Percentiles rank a stretch among this genome's conserved stretches.
Conservation (phyloP, 2,329 filamentous ascomycete species). For the Neonectria faginata region DNA sequence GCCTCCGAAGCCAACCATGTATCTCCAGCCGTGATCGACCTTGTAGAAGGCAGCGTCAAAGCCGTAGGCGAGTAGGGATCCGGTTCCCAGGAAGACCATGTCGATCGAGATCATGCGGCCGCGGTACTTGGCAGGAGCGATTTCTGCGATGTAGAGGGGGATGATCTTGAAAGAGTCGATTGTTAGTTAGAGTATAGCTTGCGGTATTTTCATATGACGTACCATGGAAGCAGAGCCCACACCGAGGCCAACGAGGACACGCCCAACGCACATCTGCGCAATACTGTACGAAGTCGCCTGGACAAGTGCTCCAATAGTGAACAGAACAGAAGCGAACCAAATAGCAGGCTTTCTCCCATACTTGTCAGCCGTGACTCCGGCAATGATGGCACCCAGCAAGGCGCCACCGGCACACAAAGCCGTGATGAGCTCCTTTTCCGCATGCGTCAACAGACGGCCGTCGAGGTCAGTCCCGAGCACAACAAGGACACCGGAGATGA, state of each 20-base stretch:
- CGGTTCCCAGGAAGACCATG: slow-evolving; percentile 39
- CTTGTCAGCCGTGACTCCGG: slow-evolving; percentile 37
- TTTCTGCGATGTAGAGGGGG: slow-evolving; percentile 45
- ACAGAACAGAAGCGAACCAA: slow-evolving; percentile 36
- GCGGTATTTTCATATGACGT: slow-evolving; percentile 12
- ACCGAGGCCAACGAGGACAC: slow-evolving; percentile 52
- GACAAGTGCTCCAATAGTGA: slow-evolving; percentile 38
- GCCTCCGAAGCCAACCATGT: slow-evolving; percentile 34
- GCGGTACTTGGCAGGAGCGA: slow-evolving; percentile 38
- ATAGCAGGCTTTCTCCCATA: slow-evolving; percentile 37
- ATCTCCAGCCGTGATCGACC: slow-evolving; percentile 45
- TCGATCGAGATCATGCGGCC: slow-evolving; percentile 44
- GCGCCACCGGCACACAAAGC: slow-evolving; percentile 38
- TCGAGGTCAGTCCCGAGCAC: slow-evolving; percentile 48
- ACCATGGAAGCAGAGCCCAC: slow-evolving; percentile 57
- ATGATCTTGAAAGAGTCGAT: slow-evolving; percentile 23
- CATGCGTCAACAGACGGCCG: slow-evolving; percentile 18
- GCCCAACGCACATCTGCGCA: slow-evolving; percentile 38
- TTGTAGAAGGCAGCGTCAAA: slow-evolving; percentile 51
- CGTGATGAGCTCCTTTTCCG: slow-evolving; percentile 39
- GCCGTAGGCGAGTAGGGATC: slow-evolving; percentile 36
- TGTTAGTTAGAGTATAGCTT: neutral
- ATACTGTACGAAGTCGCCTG: slow-evolving; percentile 36
- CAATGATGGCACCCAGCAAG: slow-evolving; percentile 38
- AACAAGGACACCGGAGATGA: slow-evolving; percentile 61